Evolutionary conservation across 2,329 filamentous ascomycete genomes (phyloP), one percentile per base, ranked within the genome.

Genomic region (Colletotrichum higginsianum): DNA sequence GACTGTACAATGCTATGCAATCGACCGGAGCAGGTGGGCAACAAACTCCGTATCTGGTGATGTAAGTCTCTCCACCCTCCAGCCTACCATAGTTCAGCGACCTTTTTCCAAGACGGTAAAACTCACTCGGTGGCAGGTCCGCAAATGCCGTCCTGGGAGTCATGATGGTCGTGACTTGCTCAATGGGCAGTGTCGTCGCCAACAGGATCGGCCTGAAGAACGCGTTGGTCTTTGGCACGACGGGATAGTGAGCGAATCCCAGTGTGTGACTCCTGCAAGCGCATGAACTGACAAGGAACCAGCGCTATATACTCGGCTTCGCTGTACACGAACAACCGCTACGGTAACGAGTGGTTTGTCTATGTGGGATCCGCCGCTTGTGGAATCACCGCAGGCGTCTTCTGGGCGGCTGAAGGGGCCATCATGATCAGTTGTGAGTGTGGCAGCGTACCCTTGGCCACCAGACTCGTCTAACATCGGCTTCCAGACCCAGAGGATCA

Each of bases 1-100:
- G 78, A 0, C 71, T 79, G 9, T 79, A 77, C 74, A 80, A 79
- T 61, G 78, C 77, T 12, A 80, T 79, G 77, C 74, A 78, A 30
- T 78, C 76, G 1, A 76, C 77, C n/a, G 77, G 77, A 9, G 78
- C 78, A 38, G 78, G 77, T 21, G 78, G 78, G 1, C 74, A 77
- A 65, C 77, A 78, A 35, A 78, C 75, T 0, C 77, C 78, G 21
- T 80, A 78, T 64, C 74, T 80, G 2, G 75, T 79, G 3, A 79
- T 80, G 78, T 78, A 69, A 57, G 47, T 68, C 9, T 35, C 2
- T 26, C 13, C 6, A 11, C 3, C 21, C 4, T 46, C 44, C 7
- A 9, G 16, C 16, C 18, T 7, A 4, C 44, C 21, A 35, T 1
- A 9, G 16, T 7, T 13, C 15, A 44, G 18, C 6, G 21, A 16